A percentile compares a stretch with the other conserved stretches of the same genome.
Conservation (phyloP, 2,329 filamentous ascomycete genomes). For the Paecilomyces fulvus region DNA sequence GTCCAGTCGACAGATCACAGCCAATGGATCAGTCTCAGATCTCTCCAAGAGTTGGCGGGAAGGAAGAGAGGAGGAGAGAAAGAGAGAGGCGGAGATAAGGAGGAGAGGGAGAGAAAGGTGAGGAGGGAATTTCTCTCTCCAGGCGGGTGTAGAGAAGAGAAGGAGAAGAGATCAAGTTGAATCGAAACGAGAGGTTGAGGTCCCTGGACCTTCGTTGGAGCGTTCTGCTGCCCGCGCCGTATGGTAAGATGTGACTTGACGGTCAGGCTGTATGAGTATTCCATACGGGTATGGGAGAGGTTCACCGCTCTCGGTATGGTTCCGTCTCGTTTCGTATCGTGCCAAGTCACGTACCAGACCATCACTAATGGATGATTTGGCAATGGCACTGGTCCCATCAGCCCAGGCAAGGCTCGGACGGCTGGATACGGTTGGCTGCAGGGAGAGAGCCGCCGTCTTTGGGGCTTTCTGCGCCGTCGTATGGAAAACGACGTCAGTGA, state of each 20-base stretch:
- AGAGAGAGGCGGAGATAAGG: conserved; percentile 15
- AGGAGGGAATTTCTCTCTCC: conserved; percentile 34
- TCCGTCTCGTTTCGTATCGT: conserved; percentile 3
- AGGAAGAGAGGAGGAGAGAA: conserved; percentile 9
- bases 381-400: background rate
- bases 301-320: conserved; percentile 2
- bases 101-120: conserved; percentile 23
- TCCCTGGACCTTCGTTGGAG: conserved; percentile 11
- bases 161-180: conserved; percentile 22
- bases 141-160: conserved; percentile 33
- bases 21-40: conserved; percentile 28
- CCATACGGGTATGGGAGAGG: background rate
- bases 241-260: conserved; percentile 15
- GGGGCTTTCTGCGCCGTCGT: background rate
- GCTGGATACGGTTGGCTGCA: background rate
- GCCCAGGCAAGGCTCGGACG: background rate
- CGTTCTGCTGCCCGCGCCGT: conserved; percentile 13
- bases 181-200: conserved; percentile 16
- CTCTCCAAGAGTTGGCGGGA: conserved; percentile 31
- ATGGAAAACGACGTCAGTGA: background rate
- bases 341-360: background rate
- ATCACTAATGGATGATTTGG: background rate
- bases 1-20: conserved; percentile 18
- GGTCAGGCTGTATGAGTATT: conserved; percentile 7
- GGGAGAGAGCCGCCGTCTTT: background rate